Evolutionary conservation across 139 green algal genomes (phyloP).

Genomic region (Chlamydomonas eustigma): DNA sequence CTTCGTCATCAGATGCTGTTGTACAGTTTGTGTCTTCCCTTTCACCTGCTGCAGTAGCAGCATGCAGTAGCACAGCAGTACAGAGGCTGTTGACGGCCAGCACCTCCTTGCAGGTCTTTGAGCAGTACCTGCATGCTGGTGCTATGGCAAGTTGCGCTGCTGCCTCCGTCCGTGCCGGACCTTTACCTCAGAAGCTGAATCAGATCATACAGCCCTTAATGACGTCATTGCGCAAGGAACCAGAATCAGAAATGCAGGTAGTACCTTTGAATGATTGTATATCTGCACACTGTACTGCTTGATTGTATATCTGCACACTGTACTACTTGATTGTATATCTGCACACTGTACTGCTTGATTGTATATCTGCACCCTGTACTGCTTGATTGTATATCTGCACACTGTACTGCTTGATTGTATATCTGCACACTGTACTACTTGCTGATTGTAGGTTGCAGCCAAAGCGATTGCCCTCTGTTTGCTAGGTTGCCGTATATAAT

Average conservation of each 20-base stretch:
- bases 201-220: constrained; percentile 90
- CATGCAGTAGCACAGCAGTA: constrained; percentile 7
- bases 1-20: neutral
- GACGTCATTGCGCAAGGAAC: constrained; percentile 67
- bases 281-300: too few species aligned
- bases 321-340: too few species aligned
- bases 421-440: too few species aligned
- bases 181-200: constrained; percentile 88
- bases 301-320: too few species aligned
- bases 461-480: too few species aligned
- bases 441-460: too few species aligned
- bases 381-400: too few species aligned
- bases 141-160: constrained; percentile 52
- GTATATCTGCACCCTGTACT: too few species aligned
- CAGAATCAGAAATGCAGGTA: constrained; percentile 56
- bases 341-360: too few species aligned
- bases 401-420: too few species aligned
- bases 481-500: too few species aligned
- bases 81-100: neutral
- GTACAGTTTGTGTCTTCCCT: constrained; percentile 9
- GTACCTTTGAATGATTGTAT: too few species aligned
- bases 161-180: constrained; percentile 45
- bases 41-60: constrained; percentile 21
- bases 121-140: constrained; percentile 45
- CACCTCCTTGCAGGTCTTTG: constrained; percentile 22